Conservation (phyloP, 2,329 filamentous ascomycete genomes). For the Albifimbria verrucaria region DNA sequence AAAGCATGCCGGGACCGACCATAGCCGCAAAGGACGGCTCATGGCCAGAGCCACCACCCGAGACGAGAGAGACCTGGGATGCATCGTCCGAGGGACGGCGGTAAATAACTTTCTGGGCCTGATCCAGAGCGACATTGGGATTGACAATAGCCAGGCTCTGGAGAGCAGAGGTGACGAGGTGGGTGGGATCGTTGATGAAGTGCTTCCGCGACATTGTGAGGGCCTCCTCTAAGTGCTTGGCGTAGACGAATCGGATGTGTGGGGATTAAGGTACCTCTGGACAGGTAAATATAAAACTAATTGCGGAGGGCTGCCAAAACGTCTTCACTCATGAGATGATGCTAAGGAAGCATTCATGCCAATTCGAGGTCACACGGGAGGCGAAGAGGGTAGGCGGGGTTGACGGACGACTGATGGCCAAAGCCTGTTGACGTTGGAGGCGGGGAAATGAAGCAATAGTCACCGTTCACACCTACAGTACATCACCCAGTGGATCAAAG, state of each 20-base stretch:
- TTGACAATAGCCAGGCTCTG: conserved; percentile 78
- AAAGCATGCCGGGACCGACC: conserved; percentile 77
- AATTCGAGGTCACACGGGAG: no score
- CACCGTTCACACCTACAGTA: no score
- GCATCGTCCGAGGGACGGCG: conserved; percentile 52
- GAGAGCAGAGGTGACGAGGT: conserved; percentile 75
- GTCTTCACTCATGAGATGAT: no score
- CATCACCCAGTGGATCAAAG: background rate
- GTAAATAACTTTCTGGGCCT: conserved; percentile 80
- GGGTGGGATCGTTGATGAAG: conserved; percentile 80
- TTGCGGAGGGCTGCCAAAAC: no score
- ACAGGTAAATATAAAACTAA: no score
- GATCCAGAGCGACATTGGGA: conserved; percentile 76
- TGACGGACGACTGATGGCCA: no score
- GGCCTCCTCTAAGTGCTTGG: conserved; percentile 6
- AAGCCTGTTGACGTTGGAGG: background rate
- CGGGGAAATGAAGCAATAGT: background rate
- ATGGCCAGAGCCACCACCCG: conserved; percentile 85
- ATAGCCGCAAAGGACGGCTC: conserved; percentile 85
- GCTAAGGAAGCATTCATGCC: no score
- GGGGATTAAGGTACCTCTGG: no score
- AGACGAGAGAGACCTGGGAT: conserved; percentile 76
- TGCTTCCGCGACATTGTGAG: conserved; percentile 63
- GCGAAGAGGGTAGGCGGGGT: no score
- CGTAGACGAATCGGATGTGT: no score